A percentile compares a stretch with the other conserved stretches of the same genome.
phyloP scores from a whole-genome alignment of 352 stramenopile genomes.

The Peronospora belbahrii region DNA sequence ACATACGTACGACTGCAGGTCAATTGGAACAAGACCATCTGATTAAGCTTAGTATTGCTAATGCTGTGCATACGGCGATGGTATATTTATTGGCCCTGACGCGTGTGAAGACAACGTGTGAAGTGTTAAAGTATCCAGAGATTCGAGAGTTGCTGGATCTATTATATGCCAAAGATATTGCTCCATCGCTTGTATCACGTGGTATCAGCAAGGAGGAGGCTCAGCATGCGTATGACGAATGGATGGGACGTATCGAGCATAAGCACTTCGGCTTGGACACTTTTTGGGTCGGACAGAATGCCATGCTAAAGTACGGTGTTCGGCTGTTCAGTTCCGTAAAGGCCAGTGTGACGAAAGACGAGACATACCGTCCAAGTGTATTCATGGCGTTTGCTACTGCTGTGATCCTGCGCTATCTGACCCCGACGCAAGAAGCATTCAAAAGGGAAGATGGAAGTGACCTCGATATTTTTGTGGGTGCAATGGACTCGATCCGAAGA shows the following conservation, averaged over 20 bases:
- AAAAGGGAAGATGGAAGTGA: conserved; percentile 8
- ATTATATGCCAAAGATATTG: conserved; percentile 79
- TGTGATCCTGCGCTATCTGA: conserved; percentile 42
- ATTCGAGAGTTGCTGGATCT: conserved; percentile 72
- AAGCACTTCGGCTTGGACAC: conserved; percentile 84
- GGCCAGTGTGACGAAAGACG: conserved; percentile 12
- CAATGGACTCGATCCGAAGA: conserved; percentile 42
- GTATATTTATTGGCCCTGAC: conserved; percentile 70
- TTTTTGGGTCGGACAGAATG: conserved; percentile 92
- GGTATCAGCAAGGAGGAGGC: conserved; percentile 27
- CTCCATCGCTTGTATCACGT: conserved; percentile 33
- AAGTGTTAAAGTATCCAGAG: conserved; percentile 21
- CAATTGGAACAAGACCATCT: conserved; percentile 74
- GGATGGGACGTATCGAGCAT: conserved; percentile 78
- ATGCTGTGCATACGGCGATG: conserved; percentile 88
- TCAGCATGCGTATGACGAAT: conserved; percentile 65
- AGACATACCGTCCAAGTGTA: conserved; percentile 20
- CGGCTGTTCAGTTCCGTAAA: conserved; percentile 32
- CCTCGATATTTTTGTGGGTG: conserved; percentile 29
- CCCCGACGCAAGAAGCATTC: conserved; percentile 27
- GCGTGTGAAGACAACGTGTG: conserved; percentile 32
- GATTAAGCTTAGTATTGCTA: conserved; percentile 89
- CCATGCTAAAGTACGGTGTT: conserved; percentile 41
- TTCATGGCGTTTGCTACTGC: conserved; percentile 50
- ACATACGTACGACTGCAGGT: conserved; percentile 29